These are phyloP conservation scores for Fusarium foetens DNA, from an alignment of 2,329 filamentous ascomycete genomes.

Conservation along the genomic window DNA sequence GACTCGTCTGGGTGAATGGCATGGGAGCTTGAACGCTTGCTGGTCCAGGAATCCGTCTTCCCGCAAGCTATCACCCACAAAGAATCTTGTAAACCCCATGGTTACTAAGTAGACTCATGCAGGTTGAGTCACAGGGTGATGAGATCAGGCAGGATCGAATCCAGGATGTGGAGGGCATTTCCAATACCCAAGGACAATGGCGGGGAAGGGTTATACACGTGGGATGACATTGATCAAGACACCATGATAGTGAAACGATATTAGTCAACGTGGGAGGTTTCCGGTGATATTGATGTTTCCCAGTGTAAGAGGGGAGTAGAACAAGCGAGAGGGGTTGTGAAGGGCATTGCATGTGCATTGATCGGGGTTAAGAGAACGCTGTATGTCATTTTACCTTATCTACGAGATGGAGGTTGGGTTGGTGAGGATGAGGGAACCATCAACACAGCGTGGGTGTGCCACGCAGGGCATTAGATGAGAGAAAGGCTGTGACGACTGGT, in stretches of 20 bases:
- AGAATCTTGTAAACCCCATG: slow-evolving; percentile 7
- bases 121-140: slow-evolving; percentile 2
- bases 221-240: slow-evolving; percentile 22
- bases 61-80: not conserved
- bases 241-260: slow-evolving; percentile 13
- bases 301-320: not conserved
- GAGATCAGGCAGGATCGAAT: not conserved
- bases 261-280: not conserved
- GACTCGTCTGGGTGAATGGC: not conserved
- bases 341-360: not conserved
- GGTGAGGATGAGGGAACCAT: not conserved
- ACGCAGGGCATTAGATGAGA: not conserved
- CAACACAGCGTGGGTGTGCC: not conserved
- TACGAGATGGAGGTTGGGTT: not conserved
- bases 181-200: not conserved
- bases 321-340: not conserved
- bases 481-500: not conserved
- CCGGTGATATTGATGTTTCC: not conserved
- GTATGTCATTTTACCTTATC: slow-evolving; percentile 18
- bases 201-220: not conserved
- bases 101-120: not conserved
- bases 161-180: slow-evolving; percentile 5
- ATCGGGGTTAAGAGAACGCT: not conserved
- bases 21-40: not conserved
- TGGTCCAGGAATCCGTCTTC: not conserved